Evolutionary conservation across 2,329 filamentous ascomycete species (phyloP), one percentile per base, ranked within the genome.

Genomic region (Karstenula rhodostoma): DNA sequence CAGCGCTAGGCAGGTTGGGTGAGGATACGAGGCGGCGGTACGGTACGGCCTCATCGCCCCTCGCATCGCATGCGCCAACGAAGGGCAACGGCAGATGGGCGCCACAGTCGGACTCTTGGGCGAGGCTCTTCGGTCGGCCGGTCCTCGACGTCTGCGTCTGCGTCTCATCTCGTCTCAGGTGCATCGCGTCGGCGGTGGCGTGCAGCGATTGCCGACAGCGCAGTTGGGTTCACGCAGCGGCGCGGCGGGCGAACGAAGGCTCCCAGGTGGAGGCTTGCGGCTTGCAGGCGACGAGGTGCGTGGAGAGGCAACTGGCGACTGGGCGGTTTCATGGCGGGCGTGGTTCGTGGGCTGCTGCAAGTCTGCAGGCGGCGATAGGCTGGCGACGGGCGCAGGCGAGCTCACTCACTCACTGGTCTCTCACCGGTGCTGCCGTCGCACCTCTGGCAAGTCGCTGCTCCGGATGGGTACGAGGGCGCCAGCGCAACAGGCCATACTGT

Each of bases 321-420:
- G n/a, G 15, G 37, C 37, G 44, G 62, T 65, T 65, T 63, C 60
- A 63, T 32, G 35, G 46, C 29, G 33, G 22, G 52, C 57, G 56
- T 61, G 56, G 60, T 59, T 60, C 37, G 51, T 43, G 50, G 48
- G 43, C 55, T 50, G 42, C 29, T 32, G 29, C 32, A 32, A 15
- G 57, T 44, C 29, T 32, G 29, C 32, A 32, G n/a, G 57, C 48
- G 40, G 35, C 59, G 57, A 65, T 60, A 63, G 65, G 65, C 58
- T 27, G 27, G 10, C 19, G 29, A 35, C 29, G 17, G 27, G 29
- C 49, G 17, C 48, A 37, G n/a, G 37, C 42, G 42, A 43, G 8
- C 13, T 15, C 17, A 6, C 23, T n/a, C 27, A 29, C 4, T 29
- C 8, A 29, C 27, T 29, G 4, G 8, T 35, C 27, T n/a, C n/a